Percentiles rank a stretch among this genome's conserved stretches.
Conservation (phyloP, 2,329 filamentous ascomycete species). For the Thermomyces lanuginosus region DNA sequence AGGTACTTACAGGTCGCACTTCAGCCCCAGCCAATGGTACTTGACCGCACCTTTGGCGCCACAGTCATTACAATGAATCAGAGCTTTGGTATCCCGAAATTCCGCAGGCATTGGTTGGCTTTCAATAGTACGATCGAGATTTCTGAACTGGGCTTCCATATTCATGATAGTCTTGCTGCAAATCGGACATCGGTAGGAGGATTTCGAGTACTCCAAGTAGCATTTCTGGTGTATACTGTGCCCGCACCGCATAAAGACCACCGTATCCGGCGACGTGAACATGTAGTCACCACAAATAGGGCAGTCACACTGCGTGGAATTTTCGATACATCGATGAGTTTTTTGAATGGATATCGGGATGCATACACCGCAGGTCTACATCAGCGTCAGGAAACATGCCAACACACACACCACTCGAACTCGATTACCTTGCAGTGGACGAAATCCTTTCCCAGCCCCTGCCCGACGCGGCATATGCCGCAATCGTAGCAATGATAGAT, state of each 20-base stretch:
- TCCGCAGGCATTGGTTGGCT: conserved; percentile 83
- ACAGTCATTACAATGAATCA: conserved; percentile 90
- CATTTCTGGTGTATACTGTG: conserved; percentile 90
- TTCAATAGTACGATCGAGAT: conserved; percentile 72
- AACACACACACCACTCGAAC: not conserved
- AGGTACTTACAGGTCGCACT: conserved; percentile 47
- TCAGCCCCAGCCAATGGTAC: conserved; percentile 90
- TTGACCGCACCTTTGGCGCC: conserved; percentile 67
- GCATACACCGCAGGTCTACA: conserved; percentile 75
- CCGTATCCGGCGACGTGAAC: conserved; percentile 74
- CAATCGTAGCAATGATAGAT: conserved; percentile 96
- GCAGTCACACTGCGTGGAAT: conserved; percentile 87
- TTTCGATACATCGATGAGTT: conserved; percentile 84
- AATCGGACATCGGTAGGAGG: conserved; percentile 88
- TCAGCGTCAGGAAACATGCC: conserved; percentile 12
- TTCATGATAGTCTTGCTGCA: conserved; percentile 95
- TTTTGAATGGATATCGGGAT: conserved; percentile 74
- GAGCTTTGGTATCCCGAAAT: conserved; percentile 61
- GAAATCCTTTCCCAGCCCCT: conserved; percentile 89
- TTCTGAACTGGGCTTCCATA: conserved; percentile 90
- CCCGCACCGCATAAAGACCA: conserved; percentile 89
- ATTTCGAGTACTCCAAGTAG: conserved; percentile 72
- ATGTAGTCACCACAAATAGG: conserved; percentile 95
- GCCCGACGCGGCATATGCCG: conserved; percentile 81
- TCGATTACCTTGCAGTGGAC: conserved; percentile 81